These are phyloP conservation scores for slime mould (Dictyostelium discoideum) DNA, from an alignment of 78 protist genomes.

Conservation along the genomic window DNA sequence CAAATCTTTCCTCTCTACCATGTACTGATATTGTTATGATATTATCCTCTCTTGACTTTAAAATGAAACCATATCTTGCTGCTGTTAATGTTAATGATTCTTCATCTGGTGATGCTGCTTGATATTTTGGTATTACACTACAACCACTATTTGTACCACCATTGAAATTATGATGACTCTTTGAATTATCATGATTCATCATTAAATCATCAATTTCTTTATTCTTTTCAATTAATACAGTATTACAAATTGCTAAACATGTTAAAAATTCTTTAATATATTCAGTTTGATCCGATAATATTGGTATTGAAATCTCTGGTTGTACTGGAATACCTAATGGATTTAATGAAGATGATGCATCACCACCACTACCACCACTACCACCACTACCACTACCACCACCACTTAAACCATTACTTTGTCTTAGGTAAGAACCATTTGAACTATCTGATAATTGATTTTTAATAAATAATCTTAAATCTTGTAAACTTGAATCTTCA, in stretches of 20 bases:
- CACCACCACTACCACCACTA: too few relatives aligned
- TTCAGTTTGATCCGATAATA: neutral
- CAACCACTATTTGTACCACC: neutral
- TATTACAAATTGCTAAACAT: constrained; percentile 86
- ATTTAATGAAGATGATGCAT: neutral
- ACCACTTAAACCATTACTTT: neutral
- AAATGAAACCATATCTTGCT: constrained; percentile 62
- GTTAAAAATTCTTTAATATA: constrained; percentile 47
- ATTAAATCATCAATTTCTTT: constrained; percentile 28
- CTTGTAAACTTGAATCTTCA: neutral
- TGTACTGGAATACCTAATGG: neutral
- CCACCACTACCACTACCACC: too few relatives aligned
- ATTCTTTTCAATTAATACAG: constrained; percentile 82
- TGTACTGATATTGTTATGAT: constrained; percentile 11
- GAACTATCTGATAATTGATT: neutral
- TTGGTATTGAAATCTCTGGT: neutral
- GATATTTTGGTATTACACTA: constrained; percentile 45
- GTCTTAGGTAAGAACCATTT: neutral
- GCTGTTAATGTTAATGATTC: constrained; percentile 67
- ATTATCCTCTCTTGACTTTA: constrained; percentile 62
- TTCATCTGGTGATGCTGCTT: constrained; percentile 83
- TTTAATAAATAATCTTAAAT: neutral
- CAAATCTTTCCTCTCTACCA: constrained; percentile 55
- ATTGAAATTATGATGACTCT: neutral
- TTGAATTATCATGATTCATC: neutral